phyloP scores from a whole-genome alignment of 306 rosid species.

The Malus sieversii region DNA sequence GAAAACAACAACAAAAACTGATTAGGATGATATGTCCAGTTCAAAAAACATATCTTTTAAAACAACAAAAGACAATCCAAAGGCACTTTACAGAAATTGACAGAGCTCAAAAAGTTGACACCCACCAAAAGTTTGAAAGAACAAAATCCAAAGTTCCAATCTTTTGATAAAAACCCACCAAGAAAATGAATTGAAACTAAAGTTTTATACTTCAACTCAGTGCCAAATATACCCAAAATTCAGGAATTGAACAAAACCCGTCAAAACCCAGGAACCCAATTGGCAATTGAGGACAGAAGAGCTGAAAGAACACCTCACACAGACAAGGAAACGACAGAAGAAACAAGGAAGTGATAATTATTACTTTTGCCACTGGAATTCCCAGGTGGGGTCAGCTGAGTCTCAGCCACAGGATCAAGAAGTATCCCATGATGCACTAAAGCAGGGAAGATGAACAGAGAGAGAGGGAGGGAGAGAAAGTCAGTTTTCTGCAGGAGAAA shows the following conservation, averaged over 20 bases:
- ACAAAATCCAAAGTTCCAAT: slow-evolving; percentile 2
- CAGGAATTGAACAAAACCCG: not conserved
- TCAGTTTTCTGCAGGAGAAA: not conserved
- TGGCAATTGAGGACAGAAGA: not conserved
- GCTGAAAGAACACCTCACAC: slow-evolving; percentile 17
- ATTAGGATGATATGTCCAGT: not conserved
- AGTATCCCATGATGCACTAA: not conserved
- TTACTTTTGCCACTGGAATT: slow-evolving; percentile 17
- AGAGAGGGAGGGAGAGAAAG: slow-evolving; percentile 11
- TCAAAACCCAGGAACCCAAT: slow-evolving; percentile 14
- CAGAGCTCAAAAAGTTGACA: not conserved
- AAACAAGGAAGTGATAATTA: slow-evolving; percentile 23
- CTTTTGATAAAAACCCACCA: not conserved
- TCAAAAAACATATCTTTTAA: not conserved
- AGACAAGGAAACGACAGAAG: slow-evolving; percentile 1
- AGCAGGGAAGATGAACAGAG: not conserved
- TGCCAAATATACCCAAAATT: slow-evolving; percentile 12
- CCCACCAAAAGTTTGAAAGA: slow-evolving; percentile 9
- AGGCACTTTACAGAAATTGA: slow-evolving; percentile 11
- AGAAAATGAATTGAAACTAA: not conserved
- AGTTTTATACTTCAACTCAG: slow-evolving; percentile 8
- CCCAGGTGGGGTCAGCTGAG: slow-evolving; percentile 27
- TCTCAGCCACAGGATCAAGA: slow-evolving; percentile 18
- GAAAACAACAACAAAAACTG: not conserved
- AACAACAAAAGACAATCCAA: slow-evolving; percentile 3